Conservation (phyloP, 371 early-diverging fungal genomes). For the Rhizomucor miehei region DNA sequence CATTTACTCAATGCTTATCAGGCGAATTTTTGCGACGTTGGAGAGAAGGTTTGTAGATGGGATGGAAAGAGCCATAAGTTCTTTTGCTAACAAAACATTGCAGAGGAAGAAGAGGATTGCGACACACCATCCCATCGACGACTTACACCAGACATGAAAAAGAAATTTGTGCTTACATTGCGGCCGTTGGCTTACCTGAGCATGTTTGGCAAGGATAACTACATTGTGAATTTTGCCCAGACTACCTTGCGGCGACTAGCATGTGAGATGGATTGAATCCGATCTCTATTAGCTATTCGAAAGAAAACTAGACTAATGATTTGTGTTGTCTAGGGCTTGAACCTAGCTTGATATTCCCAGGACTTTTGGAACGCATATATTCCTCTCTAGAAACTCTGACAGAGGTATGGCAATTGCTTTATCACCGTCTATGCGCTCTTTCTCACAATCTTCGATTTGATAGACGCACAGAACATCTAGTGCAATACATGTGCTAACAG, state of each 20-base stretch:
- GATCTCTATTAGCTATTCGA: background rate
- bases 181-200: constrained; percentile 57
- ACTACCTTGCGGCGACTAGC: constrained; percentile 71
- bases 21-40: constrained; percentile 67
- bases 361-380: constrained; percentile 78
- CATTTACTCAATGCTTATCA: constrained; percentile 61
- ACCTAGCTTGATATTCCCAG: constrained; percentile 77
- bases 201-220: constrained; percentile 84
- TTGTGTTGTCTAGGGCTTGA: constrained; percentile 54
- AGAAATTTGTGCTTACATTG: constrained; percentile 58
- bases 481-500: constrained; percentile 68
- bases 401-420: constrained; percentile 40
- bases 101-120: constrained; percentile 59
- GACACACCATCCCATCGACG: constrained; percentile 57
- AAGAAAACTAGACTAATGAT: background rate
- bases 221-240: constrained; percentile 63
- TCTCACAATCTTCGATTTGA: background rate
- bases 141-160: constrained; percentile 52
- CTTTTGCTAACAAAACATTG: background rate
- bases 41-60: constrained; percentile 39
- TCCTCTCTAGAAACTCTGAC: constrained; percentile 86
- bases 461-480: constrained; percentile 85
- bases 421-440: background rate
- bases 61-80: background rate
- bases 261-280: constrained; percentile 32